These are phyloP conservation scores for Rhizopogon vulgaris DNA, from an alignment of 768 basidiomycete genomes.

Conservation along the genomic window DNA sequence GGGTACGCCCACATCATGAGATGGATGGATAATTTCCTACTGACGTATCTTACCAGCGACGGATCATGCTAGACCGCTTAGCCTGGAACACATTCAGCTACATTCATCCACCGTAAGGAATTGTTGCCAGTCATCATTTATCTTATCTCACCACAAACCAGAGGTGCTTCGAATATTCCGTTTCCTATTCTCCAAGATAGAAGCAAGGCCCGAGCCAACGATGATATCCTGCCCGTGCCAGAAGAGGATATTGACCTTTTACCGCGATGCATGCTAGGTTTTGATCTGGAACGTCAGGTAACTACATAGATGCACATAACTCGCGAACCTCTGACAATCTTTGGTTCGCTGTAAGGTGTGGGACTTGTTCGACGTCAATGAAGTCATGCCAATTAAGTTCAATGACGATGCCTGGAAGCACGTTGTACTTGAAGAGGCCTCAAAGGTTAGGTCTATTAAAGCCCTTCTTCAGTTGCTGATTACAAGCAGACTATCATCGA, in stretches of 20 bases:
- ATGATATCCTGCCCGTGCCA: not conserved
- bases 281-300: conserved; percentile 2
- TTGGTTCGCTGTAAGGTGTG: not conserved
- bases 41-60: not conserved
- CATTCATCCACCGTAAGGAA: not conserved
- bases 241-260: not conserved
- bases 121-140: not conserved
- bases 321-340: not conserved
- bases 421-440: not conserved
- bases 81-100: not conserved
- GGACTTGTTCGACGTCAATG: not conserved
- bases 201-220: not conserved
- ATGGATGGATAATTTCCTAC: not conserved
- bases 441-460: not conserved
- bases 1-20: not conserved
- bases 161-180: not conserved
- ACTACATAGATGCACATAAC: not conserved
- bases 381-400: not conserved
- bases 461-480: not conserved
- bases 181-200: not conserved
- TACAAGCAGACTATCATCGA: not conserved
- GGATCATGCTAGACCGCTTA: not conserved
- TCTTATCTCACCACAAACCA: not conserved
- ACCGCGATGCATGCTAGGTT: not conserved
- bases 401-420: conserved; percentile 3